Evolutionary conservation across 2,329 filamentous ascomycete species (phyloP).

Genomic region (Alternaria hordeiaustralica): DNA sequence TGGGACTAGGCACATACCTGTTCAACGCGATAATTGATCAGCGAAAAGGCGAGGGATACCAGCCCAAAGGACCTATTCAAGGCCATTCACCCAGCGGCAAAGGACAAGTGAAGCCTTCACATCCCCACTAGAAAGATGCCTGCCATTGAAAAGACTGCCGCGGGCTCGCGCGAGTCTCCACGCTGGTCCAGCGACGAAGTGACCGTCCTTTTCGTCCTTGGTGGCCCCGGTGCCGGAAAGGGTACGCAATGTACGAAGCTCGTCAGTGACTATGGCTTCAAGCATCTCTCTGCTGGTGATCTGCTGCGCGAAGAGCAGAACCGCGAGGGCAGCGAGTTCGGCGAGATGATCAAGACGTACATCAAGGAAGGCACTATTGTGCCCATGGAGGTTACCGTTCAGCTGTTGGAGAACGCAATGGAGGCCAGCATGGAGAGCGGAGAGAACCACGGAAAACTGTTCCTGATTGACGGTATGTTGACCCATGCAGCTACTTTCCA

Average conservation of each 20-base stretch:
- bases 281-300: slow-evolving; percentile 91
- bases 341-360: slow-evolving; percentile 88
- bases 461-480: slow-evolving; percentile 69
- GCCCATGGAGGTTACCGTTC: slow-evolving; percentile 97
- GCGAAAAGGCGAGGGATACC: slow-evolving; percentile 47
- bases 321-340: slow-evolving; percentile 84
- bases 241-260: slow-evolving; percentile 93
- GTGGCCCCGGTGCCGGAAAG: slow-evolving; percentile 93
- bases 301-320: slow-evolving; percentile 92
- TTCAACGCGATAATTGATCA: slow-evolving; percentile 57
- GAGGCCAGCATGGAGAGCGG: slow-evolving; percentile 63
- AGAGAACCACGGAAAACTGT: slow-evolving; percentile 68
- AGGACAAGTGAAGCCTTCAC: slow-evolving; percentile 24
- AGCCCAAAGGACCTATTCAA: slow-evolving; percentile 35
- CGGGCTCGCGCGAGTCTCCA: slow-evolving; percentile 62
- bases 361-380: slow-evolving; percentile 96
- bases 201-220: slow-evolving; percentile 95
- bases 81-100: slow-evolving; percentile 42
- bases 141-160: slow-evolving; percentile 49
- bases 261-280: slow-evolving; percentile 87
- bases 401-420: slow-evolving; percentile 95
- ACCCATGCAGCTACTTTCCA: not conserved
- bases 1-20: slow-evolving; percentile 53
- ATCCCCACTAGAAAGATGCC: slow-evolving; percentile 48
- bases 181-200: slow-evolving; percentile 78